Evolutionary conservation across 495 filamentous ascomycete species (phyloP).

Genomic region (Podospora sp.): DNA sequence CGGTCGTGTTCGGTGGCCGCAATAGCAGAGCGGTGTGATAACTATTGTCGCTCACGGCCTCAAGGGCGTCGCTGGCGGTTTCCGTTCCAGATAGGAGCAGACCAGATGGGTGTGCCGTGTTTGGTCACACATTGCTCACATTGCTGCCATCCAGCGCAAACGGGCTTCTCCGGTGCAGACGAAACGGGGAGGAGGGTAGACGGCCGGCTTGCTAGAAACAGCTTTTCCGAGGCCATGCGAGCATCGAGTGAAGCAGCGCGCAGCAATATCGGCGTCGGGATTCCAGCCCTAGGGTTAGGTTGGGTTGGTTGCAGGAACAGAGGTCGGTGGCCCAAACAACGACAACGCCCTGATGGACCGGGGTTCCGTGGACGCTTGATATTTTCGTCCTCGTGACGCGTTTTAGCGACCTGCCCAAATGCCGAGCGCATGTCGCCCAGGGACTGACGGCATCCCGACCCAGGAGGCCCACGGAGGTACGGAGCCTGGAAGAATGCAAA

Average conservation of each 20-base stretch:
- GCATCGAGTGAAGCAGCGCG: neutral
- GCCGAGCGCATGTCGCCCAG: slow-evolving; percentile 19
- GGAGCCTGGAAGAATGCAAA: slow-evolving; percentile 2
- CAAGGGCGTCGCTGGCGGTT: neutral
- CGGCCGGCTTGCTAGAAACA: slow-evolving; percentile 33
- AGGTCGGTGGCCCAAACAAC: neutral
- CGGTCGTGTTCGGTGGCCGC: neutral
- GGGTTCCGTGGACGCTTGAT: slow-evolving; percentile 21
- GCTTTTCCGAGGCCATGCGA: slow-evolving; percentile 29
- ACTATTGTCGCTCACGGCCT: neutral
- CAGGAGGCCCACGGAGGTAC: neutral
- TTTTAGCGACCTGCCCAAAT: slow-evolving; percentile 19
- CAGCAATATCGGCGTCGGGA: neutral
- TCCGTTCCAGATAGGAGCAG: slow-evolving; percentile 6
- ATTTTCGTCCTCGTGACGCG: slow-evolving; percentile 35
- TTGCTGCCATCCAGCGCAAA: slow-evolving; percentile 4
- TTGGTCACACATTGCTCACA: neutral
- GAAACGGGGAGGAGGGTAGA: slow-evolving; percentile 3
- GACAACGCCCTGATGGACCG: slow-evolving; percentile 19
- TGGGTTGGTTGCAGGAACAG: neutral
- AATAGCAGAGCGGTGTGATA: slow-evolving; percentile 13
- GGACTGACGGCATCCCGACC: slow-evolving; percentile 16
- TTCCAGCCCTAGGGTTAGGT: neutral
- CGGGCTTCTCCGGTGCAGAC: neutral
- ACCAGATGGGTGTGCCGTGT: slow-evolving; percentile 1